These are phyloP conservation scores for Neocucurbitaria cava DNA, from an alignment of 2,329 filamentous ascomycete species.

Conservation along the genomic window DNA sequence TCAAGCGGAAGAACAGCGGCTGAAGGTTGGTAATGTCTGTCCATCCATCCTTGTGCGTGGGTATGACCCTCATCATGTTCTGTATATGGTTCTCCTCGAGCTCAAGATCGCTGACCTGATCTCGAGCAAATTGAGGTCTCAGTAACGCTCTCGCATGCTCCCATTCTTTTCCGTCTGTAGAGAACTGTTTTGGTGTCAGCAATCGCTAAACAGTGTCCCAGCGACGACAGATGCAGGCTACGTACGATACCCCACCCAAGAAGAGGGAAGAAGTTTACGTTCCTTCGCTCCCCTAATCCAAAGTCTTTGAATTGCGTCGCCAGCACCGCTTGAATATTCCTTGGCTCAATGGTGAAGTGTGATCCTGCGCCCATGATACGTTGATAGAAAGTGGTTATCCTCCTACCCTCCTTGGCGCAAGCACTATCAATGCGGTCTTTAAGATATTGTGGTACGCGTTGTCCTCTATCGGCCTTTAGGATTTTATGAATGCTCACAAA, in stretches of 20 bases:
- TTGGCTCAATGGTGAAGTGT: conserved; percentile 51
- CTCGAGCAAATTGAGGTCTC: conserved; percentile 44
- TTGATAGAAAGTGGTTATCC: conserved; percentile 36
- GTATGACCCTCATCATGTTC: conserved; percentile 37
- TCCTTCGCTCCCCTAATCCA: conserved; percentile 46
- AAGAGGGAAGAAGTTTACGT: conserved; percentile 47
- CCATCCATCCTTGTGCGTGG: conserved; percentile 17
- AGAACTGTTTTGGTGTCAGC: conserved; percentile 28
- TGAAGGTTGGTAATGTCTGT: conserved; percentile 43
- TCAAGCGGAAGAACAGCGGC: conserved; percentile 50
- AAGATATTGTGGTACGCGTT: conserved; percentile 41
- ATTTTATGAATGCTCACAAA: conserved; percentile 54
- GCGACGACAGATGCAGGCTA: not conserved
- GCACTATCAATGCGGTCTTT: conserved; percentile 26
- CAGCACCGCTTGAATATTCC: conserved; percentile 55
- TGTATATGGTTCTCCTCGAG: conserved; percentile 40
- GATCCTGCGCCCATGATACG: conserved; percentile 20
- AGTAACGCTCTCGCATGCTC: conserved; percentile 41
- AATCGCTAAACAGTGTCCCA: not conserved
- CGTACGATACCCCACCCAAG: conserved; percentile 51
- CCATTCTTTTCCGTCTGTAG: conserved; percentile 40
- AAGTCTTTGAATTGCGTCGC: conserved; percentile 57
- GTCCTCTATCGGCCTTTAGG: conserved; percentile 47
- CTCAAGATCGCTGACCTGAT: conserved; percentile 43
- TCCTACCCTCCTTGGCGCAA: conserved; percentile 21